Evolutionary conservation across 352 stramenopile genomes (phyloP), one percentile per base, ranked within the genome.

Genomic region (Phytophthora pisi): DNA sequence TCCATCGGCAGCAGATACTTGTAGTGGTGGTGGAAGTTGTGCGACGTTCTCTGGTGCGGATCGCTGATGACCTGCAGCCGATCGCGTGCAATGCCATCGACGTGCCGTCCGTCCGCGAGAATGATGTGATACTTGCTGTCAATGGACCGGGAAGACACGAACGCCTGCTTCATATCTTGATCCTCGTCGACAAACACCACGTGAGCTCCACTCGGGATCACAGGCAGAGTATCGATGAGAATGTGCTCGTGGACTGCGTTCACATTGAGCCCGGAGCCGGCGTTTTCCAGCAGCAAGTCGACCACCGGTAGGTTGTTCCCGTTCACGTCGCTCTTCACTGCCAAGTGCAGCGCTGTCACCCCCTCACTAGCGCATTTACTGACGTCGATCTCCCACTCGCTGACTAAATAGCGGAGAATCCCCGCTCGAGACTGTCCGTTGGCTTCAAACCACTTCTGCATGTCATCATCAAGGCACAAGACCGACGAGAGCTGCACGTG

Each of bases 211-310:
- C 77, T 72, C 5, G 70, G 52, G 43, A 93, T 74, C 0, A 78
- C 55, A 3, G 65, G 57, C 16, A 82, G 61, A 1, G 30, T 30
- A 49, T 92, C 81, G n/a, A 94, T 90, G 0, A 66, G 23, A 11
- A 69, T 77, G 8, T 72, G 52, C 0, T 92, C 84, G 31, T 94
- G 84, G 3, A 90, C 82, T n/a, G 70, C 70, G 46, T 94, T 92
- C 2, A 88, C 15, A 52, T 7, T 38, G 31, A 38, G 9, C 31
- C 8, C 31, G 8, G 13, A 4, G 7, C 20, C n/a, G 26, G 34
- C 23, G 1, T 57, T 43, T 4, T 64, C 61, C 2, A 93, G 42
- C 0, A 94, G 60, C 5, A 89, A 57, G 24, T 85, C 72, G 6
- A 94, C 69, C 8, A 92, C 62, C 0, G 72, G 38, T 1, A 68